Percentiles rank a stretch among this genome's conserved stretches.
Evolutionary conservation across 169 alveolate species (phyloP).

Genomic region (Babesia microti): DNA sequence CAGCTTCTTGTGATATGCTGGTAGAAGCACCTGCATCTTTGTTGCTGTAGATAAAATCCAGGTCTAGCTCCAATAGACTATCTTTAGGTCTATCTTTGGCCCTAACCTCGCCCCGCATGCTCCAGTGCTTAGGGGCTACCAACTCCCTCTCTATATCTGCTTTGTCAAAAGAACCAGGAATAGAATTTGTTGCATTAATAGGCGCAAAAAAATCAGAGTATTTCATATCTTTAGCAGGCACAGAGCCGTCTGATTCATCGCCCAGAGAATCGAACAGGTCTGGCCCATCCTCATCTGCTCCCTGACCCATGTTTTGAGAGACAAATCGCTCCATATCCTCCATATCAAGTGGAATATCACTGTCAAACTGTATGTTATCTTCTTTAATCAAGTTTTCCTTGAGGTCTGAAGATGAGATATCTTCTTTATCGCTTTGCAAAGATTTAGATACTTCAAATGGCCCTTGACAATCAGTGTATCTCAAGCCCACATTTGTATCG

Average conservation of each 20-base stretch:
- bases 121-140: constrained; percentile 67
- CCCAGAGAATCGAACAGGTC: constrained; percentile 45
- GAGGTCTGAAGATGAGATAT: constrained; percentile 1
- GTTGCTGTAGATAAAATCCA: constrained; percentile 29
- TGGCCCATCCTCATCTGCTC: constrained; percentile 22
- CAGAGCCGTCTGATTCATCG: constrained; percentile 41
- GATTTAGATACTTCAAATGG: too few species aligned
- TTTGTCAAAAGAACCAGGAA: constrained; percentile 18
- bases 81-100: constrained; percentile 65
- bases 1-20: constrained; percentile 8
- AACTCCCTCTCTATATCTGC: constrained; percentile 54
- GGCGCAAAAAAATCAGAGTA: constrained; percentile 39
- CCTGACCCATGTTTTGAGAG: constrained; percentile 15
- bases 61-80: constrained; percentile 57
- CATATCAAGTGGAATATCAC: constrained; percentile 32
- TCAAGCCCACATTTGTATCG: too few species aligned
- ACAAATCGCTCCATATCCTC: constrained; percentile 47
- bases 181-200: too few species aligned
- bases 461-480: too few species aligned
- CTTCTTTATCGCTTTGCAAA: too few species aligned
- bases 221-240: constrained; percentile 42
- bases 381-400: not conserved
- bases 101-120: constrained; percentile 66
- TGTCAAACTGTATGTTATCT: constrained; percentile 5
- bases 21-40: constrained; percentile 25